Conservation (phyloP, 345 rosid species). For the Eucalyptus lansdowneana region DNA sequence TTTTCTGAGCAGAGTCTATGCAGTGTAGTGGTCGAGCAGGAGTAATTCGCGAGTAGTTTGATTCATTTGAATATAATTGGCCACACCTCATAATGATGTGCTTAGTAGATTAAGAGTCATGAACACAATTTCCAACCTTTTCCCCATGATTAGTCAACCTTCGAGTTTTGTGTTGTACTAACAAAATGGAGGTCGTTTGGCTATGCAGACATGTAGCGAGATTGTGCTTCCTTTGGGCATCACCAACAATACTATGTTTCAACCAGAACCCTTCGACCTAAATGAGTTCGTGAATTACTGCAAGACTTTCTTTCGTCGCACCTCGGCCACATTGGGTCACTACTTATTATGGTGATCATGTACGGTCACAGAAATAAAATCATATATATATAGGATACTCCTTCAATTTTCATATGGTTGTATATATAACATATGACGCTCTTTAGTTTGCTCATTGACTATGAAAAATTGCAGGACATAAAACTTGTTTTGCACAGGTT, state of each 20-base stretch:
- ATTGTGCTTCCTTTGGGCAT: background rate
- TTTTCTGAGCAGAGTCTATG: background rate
- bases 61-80: too few relatives aligned
- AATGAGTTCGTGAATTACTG: background rate
- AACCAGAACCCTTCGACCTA: background rate
- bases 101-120: too few relatives aligned
- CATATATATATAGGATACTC: background rate
- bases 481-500: slow-evolving; percentile 24
- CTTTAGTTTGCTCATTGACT: background rate
- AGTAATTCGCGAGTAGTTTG: background rate
- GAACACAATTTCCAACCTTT: too few relatives aligned
- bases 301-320: background rate
- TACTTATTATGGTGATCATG: background rate
- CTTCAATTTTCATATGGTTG: background rate
- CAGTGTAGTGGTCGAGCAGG: background rate
- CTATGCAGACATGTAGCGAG: too few relatives aligned
- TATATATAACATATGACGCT: background rate
- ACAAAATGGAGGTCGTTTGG: too few relatives aligned
- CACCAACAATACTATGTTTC: background rate
- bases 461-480: slow-evolving; percentile 14
- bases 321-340: background rate
- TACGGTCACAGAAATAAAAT: background rate
- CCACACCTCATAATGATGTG: too few relatives aligned
- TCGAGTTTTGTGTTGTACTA: too few relatives aligned
- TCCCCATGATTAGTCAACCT: too few relatives aligned